Evolutionary conservation across 1,139 yeast genomes (phyloP), one percentile per base, ranked within the genome.

Genomic region (Lodderomyces jiufengensis): DNA sequence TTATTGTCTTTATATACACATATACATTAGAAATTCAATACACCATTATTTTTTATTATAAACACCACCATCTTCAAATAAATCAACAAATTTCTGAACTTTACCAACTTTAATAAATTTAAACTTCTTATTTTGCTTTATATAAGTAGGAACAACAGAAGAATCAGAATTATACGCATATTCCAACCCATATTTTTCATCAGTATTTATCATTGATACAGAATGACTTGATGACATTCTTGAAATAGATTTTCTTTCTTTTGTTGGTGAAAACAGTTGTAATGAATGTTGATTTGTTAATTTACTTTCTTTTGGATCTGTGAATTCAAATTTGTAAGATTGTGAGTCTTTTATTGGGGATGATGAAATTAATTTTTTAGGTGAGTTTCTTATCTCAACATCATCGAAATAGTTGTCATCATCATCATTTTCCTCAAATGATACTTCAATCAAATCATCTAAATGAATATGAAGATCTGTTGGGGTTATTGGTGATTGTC

Each of bases 51-150:
- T 18, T 18, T 18, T 18, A 5, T 18, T 18, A 18, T 18, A 5
- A 18, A 18, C 20, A 5, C 20, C 20, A 18, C 20, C 20, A 5
- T 70, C 74, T 48, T 70, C 76, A 44, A 70, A 70, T 46, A 69
- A 54, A 47, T 59, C 57, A 15, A 70, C 76, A 47, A 66, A 69
- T 49, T 69, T 69, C 43, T 70, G 75, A 14, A 70, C 76, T 45
- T 70, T 70, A 2, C 76, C 76, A 11, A 70, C 71, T 47, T 67
- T 69, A 40, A 70, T 70, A 43, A 63, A 69, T 46, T 66, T 67
- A 54, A 68, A 70, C 46, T 69, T 69, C 45, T 65, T 67, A 47
- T 69, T 66, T 30, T 62, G 59, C 47, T 66, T 67, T 36, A 70
- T 67, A 43, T 58, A 69, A 3, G 60, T 51, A 8, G 75, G 75